Evolutionary conservation across 306 rosid species (phyloP).

Genomic region (Pyrus betulifolia): DNA sequence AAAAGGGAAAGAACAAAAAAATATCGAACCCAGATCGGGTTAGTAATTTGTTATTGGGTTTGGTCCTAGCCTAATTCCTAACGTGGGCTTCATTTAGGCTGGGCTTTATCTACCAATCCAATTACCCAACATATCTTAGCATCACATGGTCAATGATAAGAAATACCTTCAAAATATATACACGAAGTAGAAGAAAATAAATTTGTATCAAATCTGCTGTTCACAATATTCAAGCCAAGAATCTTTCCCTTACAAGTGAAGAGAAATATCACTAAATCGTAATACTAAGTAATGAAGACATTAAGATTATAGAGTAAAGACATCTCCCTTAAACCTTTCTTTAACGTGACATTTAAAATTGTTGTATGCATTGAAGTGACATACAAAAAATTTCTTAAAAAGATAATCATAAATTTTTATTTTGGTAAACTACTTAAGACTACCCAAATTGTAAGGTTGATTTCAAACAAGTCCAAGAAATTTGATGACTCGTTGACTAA

Average conservation of each 20-base stretch:
- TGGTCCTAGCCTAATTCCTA: not conserved
- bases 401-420: not conserved
- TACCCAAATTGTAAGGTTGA: too few relatives aligned
- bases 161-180: too few relatives aligned
- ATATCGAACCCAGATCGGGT: not conserved
- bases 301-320: not conserved
- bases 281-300: too few relatives aligned
- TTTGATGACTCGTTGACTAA: too few relatives aligned
- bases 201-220: accelerated
- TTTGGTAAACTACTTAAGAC: not conserved
- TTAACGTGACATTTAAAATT: too few relatives aligned
- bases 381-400: too few relatives aligned
- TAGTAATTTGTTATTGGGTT: not conserved
- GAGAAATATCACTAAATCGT: accelerated
- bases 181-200: not conserved
- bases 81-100: not conserved
- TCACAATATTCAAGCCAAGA: not conserved
- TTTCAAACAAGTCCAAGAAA: not conserved
- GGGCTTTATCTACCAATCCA: not conserved
- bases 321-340: too few relatives aligned
- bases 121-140: not conserved
- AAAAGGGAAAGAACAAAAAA: not conserved
- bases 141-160: too few relatives aligned
- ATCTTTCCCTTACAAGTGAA: accelerated
- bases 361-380: too few relatives aligned